Conservation (phyloP, 2,329 filamentous ascomycete genomes). For the Escovopsis sp. region DNA sequence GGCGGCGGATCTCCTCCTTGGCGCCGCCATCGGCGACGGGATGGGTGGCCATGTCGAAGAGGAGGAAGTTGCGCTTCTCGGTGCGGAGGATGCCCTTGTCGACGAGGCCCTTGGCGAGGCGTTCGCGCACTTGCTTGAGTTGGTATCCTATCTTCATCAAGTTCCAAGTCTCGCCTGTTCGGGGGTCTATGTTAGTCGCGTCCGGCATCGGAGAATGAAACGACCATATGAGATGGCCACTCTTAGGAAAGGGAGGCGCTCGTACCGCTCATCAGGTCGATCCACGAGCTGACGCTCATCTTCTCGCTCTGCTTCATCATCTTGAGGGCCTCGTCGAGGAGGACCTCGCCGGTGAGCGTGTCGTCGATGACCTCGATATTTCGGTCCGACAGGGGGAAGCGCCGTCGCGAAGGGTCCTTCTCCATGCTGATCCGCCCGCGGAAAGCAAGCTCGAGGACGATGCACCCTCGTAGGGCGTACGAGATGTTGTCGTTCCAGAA, state of each 20-base stretch:
- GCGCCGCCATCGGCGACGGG: conserved; percentile 91
- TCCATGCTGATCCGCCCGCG: conserved; percentile 96
- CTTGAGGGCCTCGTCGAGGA: conserved; percentile 94
- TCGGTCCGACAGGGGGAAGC: conserved; percentile 84
- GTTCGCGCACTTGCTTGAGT: conserved; percentile 96
- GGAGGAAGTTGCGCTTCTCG: conserved; percentile 97
- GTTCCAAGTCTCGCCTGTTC: conserved; percentile 95
- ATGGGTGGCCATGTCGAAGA: conserved; percentile 99
- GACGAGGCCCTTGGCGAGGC: conserved; percentile 89
- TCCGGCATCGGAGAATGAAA: conserved; percentile 2
- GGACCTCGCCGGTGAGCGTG: conserved; percentile 86
- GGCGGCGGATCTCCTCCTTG: conserved; percentile 90
- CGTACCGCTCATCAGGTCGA: conserved; percentile 93
- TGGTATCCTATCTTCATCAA: conserved; percentile 99
- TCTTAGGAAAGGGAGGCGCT: too few relatives aligned
- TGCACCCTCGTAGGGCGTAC: conserved; percentile 92
- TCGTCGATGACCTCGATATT: conserved; percentile 96
- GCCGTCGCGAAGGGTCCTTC: conserved; percentile 80
- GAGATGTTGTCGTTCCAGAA: conserved; percentile 99
- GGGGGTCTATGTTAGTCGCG: too few relatives aligned
- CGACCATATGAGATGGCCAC: too few relatives aligned
- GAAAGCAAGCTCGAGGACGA: conserved; percentile 94
- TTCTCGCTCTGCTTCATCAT: conserved; percentile 99
- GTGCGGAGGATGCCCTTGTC: conserved; percentile 98
- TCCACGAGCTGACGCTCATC: conserved; percentile 99